Conservation (phyloP, 1,284 basidiomycete species). For the Cutaneotrichosporon sp. region DNA sequence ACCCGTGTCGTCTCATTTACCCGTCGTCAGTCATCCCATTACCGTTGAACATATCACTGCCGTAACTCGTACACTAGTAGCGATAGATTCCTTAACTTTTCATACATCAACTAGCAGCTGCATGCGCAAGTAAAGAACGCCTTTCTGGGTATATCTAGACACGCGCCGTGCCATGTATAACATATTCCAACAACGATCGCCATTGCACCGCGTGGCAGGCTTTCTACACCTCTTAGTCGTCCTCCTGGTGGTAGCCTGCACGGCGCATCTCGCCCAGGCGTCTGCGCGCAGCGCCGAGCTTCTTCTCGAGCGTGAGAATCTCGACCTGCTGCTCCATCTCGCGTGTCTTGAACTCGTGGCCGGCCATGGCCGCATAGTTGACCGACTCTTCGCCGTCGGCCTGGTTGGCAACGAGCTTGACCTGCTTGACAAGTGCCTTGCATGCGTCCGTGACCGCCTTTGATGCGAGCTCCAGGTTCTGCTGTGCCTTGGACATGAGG, state of each 20-base stretch:
- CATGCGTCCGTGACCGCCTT: conserved; percentile 99
- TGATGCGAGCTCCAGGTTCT: conserved; percentile 88
- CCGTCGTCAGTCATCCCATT: neutral
- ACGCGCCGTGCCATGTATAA: conserved; percentile 3
- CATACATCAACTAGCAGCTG: neutral
- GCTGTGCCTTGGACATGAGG: conserved; percentile 97
- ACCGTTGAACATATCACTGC: conserved; percentile 4
- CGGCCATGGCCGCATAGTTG: conserved; percentile 89
- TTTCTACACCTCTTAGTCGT: conserved; percentile 20
- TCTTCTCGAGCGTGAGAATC: conserved; percentile 93
- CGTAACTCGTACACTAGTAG: neutral
- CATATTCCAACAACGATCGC: neutral
- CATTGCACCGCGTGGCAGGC: too few relatives aligned
- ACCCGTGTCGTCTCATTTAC: neutral
- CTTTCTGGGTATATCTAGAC: conserved; percentile 12
- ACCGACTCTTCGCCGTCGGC: conserved; percentile 72
- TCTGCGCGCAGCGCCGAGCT: conserved; percentile 79
- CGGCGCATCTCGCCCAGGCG: conserved; percentile 82
- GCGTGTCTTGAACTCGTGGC: conserved; percentile 89
- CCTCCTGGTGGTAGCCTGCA: conserved; percentile 60
- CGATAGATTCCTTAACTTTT: neutral
- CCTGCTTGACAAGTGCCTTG: conserved; percentile 91
- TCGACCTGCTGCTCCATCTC: conserved; percentile 99
- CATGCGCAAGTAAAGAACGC: neutral
- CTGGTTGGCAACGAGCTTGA: conserved; percentile 87